Evolutionary conservation across 1,284 basidiomycete genomes (phyloP).

Genomic region (Ganoderma meredithae): DNA sequence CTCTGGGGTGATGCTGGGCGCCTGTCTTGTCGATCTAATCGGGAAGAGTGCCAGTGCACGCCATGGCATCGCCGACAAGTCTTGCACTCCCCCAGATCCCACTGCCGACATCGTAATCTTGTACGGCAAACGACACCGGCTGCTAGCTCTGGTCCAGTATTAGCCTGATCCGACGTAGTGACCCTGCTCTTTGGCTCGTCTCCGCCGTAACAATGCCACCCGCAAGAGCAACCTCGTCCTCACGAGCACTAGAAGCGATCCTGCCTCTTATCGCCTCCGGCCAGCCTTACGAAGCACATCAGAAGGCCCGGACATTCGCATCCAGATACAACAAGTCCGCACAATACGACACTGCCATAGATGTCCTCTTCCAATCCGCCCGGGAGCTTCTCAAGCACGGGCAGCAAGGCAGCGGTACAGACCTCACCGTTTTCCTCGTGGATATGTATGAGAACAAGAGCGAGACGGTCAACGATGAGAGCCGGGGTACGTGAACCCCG

Average conservation of each 20-base stretch:
- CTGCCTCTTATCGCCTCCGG: conserved; percentile 74
- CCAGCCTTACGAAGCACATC: conserved; percentile 89
- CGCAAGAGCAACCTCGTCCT: conserved; percentile 50
- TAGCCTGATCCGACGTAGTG: not conserved
- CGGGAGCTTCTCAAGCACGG: conserved; percentile 86
- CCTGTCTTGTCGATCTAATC: conserved; percentile 3
- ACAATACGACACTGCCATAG: conserved; percentile 84
- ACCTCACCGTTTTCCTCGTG: conserved; percentile 80
- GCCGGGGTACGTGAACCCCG: conserved; percentile 67
- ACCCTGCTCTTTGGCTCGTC: not conserved
- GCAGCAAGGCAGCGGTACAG: conserved; percentile 88
- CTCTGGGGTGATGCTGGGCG: not conserved
- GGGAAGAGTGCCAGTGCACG: not conserved
- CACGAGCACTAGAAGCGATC: conserved; percentile 77
- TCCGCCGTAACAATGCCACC: conserved; percentile 33
- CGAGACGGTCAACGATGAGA: conserved; percentile 73
- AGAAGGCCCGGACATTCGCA: conserved; percentile 94
- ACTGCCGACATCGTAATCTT: conserved; percentile 1
- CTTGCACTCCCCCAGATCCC: conserved; percentile 8
- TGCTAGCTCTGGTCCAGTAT: not conserved
- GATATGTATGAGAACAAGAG: conserved; percentile 82
- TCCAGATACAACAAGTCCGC: conserved; percentile 83
- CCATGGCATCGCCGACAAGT: not conserved
- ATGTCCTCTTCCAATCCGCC: conserved; percentile 88
- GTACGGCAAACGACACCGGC: not conserved